Conservation (phyloP, 257 asterid genomes). For the Nemophila menziesii region DNA sequence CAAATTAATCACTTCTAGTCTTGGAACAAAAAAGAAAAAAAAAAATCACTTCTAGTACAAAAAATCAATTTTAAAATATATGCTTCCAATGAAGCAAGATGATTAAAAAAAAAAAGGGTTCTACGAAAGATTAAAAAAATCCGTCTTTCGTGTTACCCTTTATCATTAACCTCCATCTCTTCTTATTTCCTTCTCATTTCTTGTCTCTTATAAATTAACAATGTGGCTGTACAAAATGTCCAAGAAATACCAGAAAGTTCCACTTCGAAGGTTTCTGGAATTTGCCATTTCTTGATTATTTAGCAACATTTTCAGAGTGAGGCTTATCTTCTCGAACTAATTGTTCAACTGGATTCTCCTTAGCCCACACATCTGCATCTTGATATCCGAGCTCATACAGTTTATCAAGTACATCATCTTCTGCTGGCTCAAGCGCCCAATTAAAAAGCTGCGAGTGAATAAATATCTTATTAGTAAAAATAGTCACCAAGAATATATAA, state of each 20-base stretch:
- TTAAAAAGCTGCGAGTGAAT: conserved; percentile 50
- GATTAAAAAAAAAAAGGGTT: too few relatives aligned
- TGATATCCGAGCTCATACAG: conserved; percentile 67
- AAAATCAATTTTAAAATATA: too few relatives aligned
- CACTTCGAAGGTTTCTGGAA: neutral
- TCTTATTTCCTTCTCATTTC: neutral
- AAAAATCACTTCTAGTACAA: too few relatives aligned
- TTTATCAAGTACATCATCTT: conserved; percentile 63
- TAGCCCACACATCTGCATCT: conserved; percentile 84
- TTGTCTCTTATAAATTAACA: neutral
- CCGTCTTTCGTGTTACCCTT: neutral
- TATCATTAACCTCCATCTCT: neutral
- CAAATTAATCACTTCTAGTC: too few relatives aligned
- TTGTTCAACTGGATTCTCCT: conserved; percentile 53
- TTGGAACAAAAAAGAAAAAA: too few relatives aligned
- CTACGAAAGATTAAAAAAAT: too few relatives aligned
- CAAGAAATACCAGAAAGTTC: neutral
- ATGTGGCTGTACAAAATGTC: neutral
- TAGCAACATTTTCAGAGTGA: conserved; percentile 13
- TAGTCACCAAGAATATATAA: neutral
- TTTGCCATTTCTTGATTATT: neutral
- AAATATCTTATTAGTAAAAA: neutral
- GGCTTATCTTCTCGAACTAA: conserved; percentile 38
- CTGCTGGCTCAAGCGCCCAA: conserved; percentile 99
- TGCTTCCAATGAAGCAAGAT: too few relatives aligned